Evolutionary conservation across 345 rosid species (phyloP), one percentile per base, ranked within the genome.

Genomic region (Dovyalis caffra): DNA sequence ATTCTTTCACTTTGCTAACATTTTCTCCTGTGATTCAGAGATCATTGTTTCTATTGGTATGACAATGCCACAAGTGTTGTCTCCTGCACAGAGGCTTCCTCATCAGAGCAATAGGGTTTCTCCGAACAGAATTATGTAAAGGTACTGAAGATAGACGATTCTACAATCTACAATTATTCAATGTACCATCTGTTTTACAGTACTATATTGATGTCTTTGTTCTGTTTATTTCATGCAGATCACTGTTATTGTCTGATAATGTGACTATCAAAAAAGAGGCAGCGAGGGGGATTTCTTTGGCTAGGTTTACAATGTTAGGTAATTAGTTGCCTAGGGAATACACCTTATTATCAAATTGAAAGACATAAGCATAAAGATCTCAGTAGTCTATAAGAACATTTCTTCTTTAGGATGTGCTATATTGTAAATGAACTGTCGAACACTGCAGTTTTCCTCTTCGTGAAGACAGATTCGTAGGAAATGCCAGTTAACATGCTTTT

Each of bases 1-100:
- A n/a, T n/a, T n/a, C n/a, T n/a, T n/a, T n/a, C n/a, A n/a, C 29
- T 3, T 10, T 8, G 7, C 11, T 57, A 25, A 7, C 25, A 57
- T 57, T 57, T 9, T 61, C 23, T 33, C 66, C 49, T 28, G 28
- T 72, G 76, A 28, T 78, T 75, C 93, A 93, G 97, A 93, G 82
- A 93, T 93, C 43, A 89, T 91, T 71, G 93, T 93, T 23, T 91
- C 98, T 25, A 87, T 89, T 0, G 98, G 98, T 20, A 93, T 93
- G 98, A 87, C 98, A 23, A 91, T 93, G 96, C 98, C 98, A 0
- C 91, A 89, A 76, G 82, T 90, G 65, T 81, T 93, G 69, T 84
- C 96, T 77, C 87, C 85, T 26, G 66, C 79, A 51, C 88, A 90
- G 68, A 87, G 88, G 79, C 60, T 76, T 77, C 79, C 85, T 60